phyloP scores from a whole-genome alignment of 305 asterid genomes.

The Rubia tinctorum region DNA sequence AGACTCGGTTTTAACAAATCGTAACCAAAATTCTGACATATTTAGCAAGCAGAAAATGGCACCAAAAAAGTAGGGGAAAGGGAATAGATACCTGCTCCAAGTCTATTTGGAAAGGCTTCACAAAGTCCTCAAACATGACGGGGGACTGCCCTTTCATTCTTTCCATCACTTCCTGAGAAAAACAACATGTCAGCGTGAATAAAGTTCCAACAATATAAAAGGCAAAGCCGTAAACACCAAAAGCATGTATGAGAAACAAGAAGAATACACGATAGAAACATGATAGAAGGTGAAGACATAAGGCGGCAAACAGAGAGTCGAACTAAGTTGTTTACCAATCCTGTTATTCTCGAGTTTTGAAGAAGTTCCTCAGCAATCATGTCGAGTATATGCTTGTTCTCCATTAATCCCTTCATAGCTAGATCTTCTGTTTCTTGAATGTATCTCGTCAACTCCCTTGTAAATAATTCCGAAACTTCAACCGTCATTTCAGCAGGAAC shows the following conservation, averaged over 20 bases:
- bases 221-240: too few relatives aligned
- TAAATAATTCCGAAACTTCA: conserved; percentile 95
- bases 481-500: conserved; percentile 81
- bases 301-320: not conserved
- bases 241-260: not conserved
- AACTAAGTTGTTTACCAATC: conserved; percentile 51
- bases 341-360: conserved; percentile 79
- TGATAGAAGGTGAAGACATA: conserved; percentile 6
- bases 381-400: conserved; percentile 75
- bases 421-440: conserved; percentile 93
- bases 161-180: conserved; percentile 85
- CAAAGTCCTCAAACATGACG: conserved; percentile 92
- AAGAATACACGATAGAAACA: not conserved
- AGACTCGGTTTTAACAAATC: not conserved
- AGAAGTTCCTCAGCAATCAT: conserved; percentile 61
- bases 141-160: conserved; percentile 63
- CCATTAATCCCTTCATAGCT: conserved; percentile 88
- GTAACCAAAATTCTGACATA: not conserved
- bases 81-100: conserved; percentile 56
- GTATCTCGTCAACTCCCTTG: conserved; percentile 92
- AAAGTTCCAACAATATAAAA: not conserved
- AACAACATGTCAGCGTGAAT: conserved; percentile 13
- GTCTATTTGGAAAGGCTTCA: conserved; percentile 77
- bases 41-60: not conserved
- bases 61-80: not conserved